Percentiles rank a stretch among this genome's conserved stretches.
Evolutionary conservation across 768 basidiomycete species (phyloP).

Genomic region (Guyanaporus albipodus): DNA sequence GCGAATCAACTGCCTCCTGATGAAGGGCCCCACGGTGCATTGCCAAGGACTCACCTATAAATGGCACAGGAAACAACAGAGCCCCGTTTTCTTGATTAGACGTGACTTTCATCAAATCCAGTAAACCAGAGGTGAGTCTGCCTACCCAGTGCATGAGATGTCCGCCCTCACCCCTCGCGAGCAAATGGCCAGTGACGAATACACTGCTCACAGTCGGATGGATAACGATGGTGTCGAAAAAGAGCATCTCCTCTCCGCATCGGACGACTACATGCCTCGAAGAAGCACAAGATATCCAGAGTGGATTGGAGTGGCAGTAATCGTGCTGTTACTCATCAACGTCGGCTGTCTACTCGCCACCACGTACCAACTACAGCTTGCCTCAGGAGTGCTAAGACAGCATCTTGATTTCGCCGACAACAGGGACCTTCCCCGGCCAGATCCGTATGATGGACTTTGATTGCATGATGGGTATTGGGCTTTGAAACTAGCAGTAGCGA

Average conservation of each 20-base stretch:
- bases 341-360: constrained; percentile 18
- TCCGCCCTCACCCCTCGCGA: neutral
- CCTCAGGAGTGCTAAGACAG: constrained; percentile 16
- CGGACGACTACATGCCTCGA: constrained; percentile 3
- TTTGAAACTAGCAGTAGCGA: neutral
- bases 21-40: neutral
- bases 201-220: constrained; percentile 7
- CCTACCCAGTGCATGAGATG: neutral
- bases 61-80: neutral
- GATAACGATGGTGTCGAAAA: constrained; percentile 15
- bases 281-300: neutral
- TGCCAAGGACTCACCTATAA: constrained; percentile 4
- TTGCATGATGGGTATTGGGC: neutral
- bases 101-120: neutral
- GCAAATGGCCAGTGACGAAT: constrained; percentile 18
- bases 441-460: constrained; percentile 31
- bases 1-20: neutral
- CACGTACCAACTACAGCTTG: constrained; percentile 14
- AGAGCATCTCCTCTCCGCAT: constrained; percentile 10
- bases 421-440: constrained; percentile 27
- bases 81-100: neutral
- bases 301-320: constrained; percentile 16
- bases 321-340: constrained; percentile 23
- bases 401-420: constrained; percentile 22
- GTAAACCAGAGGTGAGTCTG: neutral